A percentile compares a stretch with the other conserved stretches of the same genome.
Evolutionary conservation across 176 grass and related monocot species (phyloP).

Genomic region (Thalia dealbata): DNA sequence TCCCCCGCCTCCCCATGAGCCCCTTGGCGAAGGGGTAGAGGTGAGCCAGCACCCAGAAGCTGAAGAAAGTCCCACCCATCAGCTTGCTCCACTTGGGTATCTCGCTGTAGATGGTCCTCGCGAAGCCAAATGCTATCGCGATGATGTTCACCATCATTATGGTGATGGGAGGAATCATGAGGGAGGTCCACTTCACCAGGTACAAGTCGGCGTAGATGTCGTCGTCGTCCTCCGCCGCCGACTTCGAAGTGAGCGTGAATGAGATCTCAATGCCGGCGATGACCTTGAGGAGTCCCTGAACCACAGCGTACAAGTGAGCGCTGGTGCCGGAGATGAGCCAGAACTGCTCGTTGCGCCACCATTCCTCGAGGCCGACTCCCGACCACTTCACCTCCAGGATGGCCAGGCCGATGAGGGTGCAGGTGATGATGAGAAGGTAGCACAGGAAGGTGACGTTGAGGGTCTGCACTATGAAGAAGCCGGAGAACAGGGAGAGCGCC

Average conservation of each 20-base stretch:
- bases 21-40: slow-evolving; percentile 81
- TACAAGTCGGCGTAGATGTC: slow-evolving; percentile 79
- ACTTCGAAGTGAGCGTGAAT: slow-evolving; percentile 72
- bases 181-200: slow-evolving; percentile 69
- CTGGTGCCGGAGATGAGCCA: slow-evolving; percentile 84
- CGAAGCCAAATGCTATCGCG: slow-evolving; percentile 70
- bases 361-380: slow-evolving; percentile 68
- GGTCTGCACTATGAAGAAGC: slow-evolving; percentile 87
- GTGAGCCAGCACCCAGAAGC: slow-evolving; percentile 81
- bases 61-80: slow-evolving; percentile 76
- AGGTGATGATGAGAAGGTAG: slow-evolving; percentile 81
- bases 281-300: slow-evolving; percentile 69
- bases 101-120: slow-evolving; percentile 60
- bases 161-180: slow-evolving; percentile 73
- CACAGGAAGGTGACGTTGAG: slow-evolving; percentile 76
- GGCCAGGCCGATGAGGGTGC: slow-evolving; percentile 65
- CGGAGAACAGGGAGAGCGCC: slow-evolving; percentile 95
- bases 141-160: slow-evolving; percentile 92
- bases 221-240: slow-evolving; percentile 50
- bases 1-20: slow-evolving; percentile 67
- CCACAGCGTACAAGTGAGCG: slow-evolving; percentile 71
- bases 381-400: slow-evolving; percentile 96
- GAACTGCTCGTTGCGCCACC: slow-evolving; percentile 97
- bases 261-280: slow-evolving; percentile 87
- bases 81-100: slow-evolving; percentile 76